Evolutionary conservation across 2,329 filamentous ascomycete species (phyloP), one percentile per base, ranked within the genome.

Genomic region (Epichloe sibirici): DNA sequence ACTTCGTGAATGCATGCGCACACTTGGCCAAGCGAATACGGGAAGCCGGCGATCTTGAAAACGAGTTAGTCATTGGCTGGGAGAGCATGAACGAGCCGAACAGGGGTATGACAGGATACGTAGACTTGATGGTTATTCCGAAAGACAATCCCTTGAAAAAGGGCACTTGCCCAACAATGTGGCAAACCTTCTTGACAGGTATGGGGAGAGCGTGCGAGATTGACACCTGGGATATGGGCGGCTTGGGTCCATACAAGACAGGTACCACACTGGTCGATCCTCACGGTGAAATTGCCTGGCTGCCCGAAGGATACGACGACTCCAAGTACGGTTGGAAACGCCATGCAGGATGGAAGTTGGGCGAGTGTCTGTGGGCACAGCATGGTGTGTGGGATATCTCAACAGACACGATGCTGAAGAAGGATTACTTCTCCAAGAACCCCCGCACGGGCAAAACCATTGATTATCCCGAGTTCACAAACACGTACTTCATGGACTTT

Each of bases 11-110:
- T 35, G 90, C 94, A 17, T 86, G 87, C 58, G 81, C 79, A 21
- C 86, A 95, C 65, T 76, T 98, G 7, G 91, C 90, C 0, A 78
- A 80, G 64, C 80, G 86, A 53, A 94, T 98, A 58, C 83, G 89
- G 53, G 90, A 97, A 61, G 90, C 93, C 1, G 90, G 89, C 0
- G 90, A 90, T 64, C 74, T 98, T 12, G 86, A 94, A 63, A 79
- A 93, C 57, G 83, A 90, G 23, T 82, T 93, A 34, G 83, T 98
- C 5, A 85, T 97, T 60, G 93, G 93, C 2, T 98, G 91, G 87
- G 93, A 98, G 72, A 95, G 83, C 62, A 74, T 97, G 68, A 98
- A 98, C 63, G 93, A 98, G 69, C 93, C 93, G 1, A 93, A 94
- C 66, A 81, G 87, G 63, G 91, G 94, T 25, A 75, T 96, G 64